Conservation (phyloP, 208 protist species). For the Crithidia acanthocephali region DNA sequence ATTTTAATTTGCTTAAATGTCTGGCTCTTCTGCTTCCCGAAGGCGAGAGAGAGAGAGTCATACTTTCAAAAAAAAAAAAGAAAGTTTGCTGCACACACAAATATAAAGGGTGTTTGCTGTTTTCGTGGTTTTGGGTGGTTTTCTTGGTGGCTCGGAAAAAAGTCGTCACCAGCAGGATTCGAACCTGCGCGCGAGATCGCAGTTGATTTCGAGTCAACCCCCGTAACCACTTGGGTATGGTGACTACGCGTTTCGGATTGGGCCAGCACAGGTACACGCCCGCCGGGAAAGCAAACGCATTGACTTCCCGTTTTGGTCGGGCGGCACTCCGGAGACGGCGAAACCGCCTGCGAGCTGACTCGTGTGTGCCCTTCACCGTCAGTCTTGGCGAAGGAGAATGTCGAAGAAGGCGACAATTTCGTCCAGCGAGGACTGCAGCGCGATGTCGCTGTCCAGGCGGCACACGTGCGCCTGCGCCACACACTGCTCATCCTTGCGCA, state of each 20-base stretch:
- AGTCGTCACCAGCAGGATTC: slow-evolving; percentile 69
- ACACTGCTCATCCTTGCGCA: slow-evolving; percentile 56
- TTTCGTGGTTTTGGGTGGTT: too few relatives aligned
- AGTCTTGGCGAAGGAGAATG: slow-evolving; percentile 39
- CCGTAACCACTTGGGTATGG: slow-evolving; percentile 92
- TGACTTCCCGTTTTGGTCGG: neutral
- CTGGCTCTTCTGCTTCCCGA: too few relatives aligned
- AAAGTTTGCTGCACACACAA: too few relatives aligned
- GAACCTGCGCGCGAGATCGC: slow-evolving; percentile 91
- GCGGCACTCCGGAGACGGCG: neutral
- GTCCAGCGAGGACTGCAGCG: slow-evolving; percentile 59
- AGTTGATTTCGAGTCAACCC: slow-evolving; percentile 93
- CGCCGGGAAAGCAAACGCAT: neutral
- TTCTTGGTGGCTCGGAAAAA: neutral
- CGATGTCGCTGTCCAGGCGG: slow-evolving; percentile 55
- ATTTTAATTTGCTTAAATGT: too few relatives aligned
- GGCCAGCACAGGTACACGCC: neutral
- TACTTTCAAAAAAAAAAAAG: too few relatives aligned
- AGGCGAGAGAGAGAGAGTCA: too few relatives aligned
- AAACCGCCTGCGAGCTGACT: neutral
- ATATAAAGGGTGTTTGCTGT: too few relatives aligned
- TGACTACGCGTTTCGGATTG: slow-evolving; percentile 20
- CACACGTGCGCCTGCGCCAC: slow-evolving; percentile 58
- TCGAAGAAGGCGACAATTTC: slow-evolving; percentile 66
- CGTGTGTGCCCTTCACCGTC: neutral